Evolutionary conservation across 306 rosid genomes (phyloP).

Genomic region (Fragaria vesca): DNA sequence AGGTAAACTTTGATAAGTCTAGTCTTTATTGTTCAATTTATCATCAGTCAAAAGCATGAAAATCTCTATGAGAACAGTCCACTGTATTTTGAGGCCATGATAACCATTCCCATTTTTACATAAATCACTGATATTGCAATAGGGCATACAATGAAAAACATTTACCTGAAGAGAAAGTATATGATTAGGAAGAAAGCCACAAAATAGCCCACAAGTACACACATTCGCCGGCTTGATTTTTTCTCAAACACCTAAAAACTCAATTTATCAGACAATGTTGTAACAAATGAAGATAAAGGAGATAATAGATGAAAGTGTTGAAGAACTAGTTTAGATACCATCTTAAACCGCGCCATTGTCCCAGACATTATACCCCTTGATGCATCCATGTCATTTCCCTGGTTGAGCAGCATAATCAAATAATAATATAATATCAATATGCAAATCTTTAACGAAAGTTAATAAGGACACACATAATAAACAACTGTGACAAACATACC

Average conservation of each 20-base stretch:
- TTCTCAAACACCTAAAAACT: constrained; percentile 79
- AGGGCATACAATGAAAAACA: neutral
- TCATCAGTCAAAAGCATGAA: neutral
- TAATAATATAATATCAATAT: constrained; percentile 13
- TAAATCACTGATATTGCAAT: constrained; percentile 8
- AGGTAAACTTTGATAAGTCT: too few relatives aligned
- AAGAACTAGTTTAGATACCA: constrained; percentile 40
- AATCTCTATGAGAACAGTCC: neutral
- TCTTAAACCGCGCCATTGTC: constrained; percentile 95
- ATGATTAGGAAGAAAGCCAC: constrained; percentile 56
- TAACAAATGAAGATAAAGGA: neutral
- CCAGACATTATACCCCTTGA: constrained; percentile 92
- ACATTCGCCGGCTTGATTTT: constrained; percentile 67
- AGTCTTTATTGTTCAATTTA: too few relatives aligned
- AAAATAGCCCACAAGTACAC: constrained; percentile 68
- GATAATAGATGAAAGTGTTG: constrained; percentile 14
- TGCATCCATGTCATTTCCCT: constrained; percentile 90
- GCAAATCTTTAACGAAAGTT: neutral
- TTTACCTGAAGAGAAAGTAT: constrained; percentile 77
- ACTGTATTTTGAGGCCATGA: neutral
- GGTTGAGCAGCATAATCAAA: constrained; percentile 27
- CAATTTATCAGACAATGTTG: constrained; percentile 19
- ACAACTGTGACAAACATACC: constrained; percentile 48
- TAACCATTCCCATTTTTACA: neutral
- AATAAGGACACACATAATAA: neutral